Conservation (phyloP, 345 rosid genomes). For the Fremontodendron californicum region DNA sequence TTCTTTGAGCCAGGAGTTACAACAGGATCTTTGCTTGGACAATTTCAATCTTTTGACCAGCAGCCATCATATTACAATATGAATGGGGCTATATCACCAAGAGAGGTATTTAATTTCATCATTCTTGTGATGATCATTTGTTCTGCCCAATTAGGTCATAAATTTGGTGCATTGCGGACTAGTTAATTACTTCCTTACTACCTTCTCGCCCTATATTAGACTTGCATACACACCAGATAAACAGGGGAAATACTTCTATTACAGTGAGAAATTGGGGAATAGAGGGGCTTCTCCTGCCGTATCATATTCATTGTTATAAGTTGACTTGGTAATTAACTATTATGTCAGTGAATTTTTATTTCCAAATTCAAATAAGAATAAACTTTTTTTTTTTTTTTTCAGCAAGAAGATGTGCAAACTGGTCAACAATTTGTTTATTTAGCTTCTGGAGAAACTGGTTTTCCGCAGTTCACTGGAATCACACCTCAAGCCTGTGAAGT, state of each 20-base stretch:
- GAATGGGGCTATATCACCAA: conserved; percentile 41
- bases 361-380: neutral
- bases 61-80: conserved; percentile 52
- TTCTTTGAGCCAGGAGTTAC: conserved; percentile 63
- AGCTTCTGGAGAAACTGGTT: conserved; percentile 47
- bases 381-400: conserved; percentile 16
- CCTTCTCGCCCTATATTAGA: neutral
- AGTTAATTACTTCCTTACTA: neutral
- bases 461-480: conserved; percentile 40
- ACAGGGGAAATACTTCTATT: neutral
- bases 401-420: conserved; percentile 52
- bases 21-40: conserved; percentile 60
- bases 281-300: neutral
- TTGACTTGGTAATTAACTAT: conserved; percentile 1
- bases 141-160: neutral
- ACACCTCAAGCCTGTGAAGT: conserved; percentile 32
- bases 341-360: neutral
- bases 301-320: neutral
- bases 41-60: conserved; percentile 59
- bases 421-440: conserved; percentile 47
- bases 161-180: neutral
- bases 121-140: neutral
- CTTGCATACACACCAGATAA: neutral
- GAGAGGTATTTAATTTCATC: conserved; percentile 56
- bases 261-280: neutral